These are phyloP conservation scores for Fusarium virguliforme DNA, from an alignment of 2,329 filamentous ascomycete species.

Conservation along the genomic window DNA sequence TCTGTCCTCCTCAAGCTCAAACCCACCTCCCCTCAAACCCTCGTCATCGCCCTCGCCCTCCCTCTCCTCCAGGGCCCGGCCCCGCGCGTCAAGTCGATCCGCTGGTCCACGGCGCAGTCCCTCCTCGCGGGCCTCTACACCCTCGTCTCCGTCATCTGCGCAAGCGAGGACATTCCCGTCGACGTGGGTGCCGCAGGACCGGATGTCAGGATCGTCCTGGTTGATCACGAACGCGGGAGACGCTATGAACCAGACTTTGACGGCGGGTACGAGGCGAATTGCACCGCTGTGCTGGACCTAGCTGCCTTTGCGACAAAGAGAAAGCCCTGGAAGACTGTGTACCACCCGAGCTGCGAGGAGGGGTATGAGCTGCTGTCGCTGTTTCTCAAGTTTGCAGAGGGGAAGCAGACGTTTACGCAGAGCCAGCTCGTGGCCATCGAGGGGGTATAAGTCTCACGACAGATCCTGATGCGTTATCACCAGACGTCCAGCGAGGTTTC, in stretches of 20 bases:
- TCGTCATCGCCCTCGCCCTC: constrained; percentile 73
- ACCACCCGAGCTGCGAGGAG: constrained; percentile 75
- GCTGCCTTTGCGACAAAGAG: constrained; percentile 68
- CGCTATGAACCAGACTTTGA: constrained; percentile 55
- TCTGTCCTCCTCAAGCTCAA: constrained; percentile 68
- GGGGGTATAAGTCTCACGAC: constrained; percentile 64
- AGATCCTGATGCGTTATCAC: background rate
- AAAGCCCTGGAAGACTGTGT: constrained; percentile 76
- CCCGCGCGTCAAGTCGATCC: constrained; percentile 60
- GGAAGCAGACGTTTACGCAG: constrained; percentile 63
- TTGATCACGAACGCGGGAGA: constrained; percentile 71
- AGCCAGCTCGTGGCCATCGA: constrained; percentile 68
- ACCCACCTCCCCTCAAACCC: constrained; percentile 51
- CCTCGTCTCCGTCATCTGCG: constrained; percentile 81
- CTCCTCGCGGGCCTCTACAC: constrained; percentile 84
- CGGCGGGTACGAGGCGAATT: constrained; percentile 61
- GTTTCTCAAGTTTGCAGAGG: constrained; percentile 66
- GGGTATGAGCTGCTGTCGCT: constrained; percentile 71
- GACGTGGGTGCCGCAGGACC: constrained; percentile 73
- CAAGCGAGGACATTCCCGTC: constrained; percentile 72
- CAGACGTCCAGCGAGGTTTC: constrained; percentile 45
- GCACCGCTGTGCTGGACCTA: constrained; percentile 66
- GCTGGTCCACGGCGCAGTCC: constrained; percentile 80
- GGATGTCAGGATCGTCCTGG: constrained; percentile 81
- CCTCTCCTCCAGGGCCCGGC: constrained; percentile 72